Conservation (phyloP, 1,284 basidiomycete species). For the Microbotryum saponariae region DNA sequence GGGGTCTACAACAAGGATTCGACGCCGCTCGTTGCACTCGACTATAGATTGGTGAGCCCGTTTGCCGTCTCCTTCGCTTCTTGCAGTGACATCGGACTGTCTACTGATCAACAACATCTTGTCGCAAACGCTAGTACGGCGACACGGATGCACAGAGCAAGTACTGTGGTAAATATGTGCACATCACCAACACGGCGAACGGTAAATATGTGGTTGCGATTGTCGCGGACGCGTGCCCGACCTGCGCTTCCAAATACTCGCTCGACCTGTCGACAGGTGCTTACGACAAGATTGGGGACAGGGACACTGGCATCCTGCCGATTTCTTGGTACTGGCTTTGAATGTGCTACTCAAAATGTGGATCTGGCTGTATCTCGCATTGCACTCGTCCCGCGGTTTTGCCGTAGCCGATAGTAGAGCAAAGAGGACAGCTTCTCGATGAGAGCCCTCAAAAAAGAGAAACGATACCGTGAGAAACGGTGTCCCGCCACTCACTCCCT, state of each 20-base stretch:
- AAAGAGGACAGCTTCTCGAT: too few relatives aligned
- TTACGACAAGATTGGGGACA: conserved; percentile 56
- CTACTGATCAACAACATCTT: too few relatives aligned
- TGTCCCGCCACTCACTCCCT: too few relatives aligned
- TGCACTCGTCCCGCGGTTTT: too few relatives aligned
- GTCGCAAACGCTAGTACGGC: conserved; percentile 46
- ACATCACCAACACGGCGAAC: conserved; percentile 52
- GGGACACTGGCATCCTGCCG: conserved; percentile 53
- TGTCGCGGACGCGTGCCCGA: conserved; percentile 66
- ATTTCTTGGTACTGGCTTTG: conserved; percentile 9
- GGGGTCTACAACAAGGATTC: conserved; percentile 34
- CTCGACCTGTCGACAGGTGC: conserved; percentile 74
- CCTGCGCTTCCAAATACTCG: conserved; percentile 57
- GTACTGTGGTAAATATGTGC: conserved; percentile 60
- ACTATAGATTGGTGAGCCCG: too few relatives aligned
- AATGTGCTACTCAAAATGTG: too few relatives aligned
- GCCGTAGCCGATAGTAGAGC: too few relatives aligned
- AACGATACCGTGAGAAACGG: too few relatives aligned
- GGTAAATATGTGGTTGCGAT: conserved; percentile 12
- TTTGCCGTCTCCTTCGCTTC: too few relatives aligned
- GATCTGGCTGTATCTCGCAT: too few relatives aligned
- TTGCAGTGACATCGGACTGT: too few relatives aligned
- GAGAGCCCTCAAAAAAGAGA: too few relatives aligned
- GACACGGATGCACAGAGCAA: conserved; percentile 46
- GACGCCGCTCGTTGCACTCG: conserved; percentile 1